Evolutionary conservation across 179 eudicot species (phyloP).

Genomic region (Corrigiola litoralis): DNA sequence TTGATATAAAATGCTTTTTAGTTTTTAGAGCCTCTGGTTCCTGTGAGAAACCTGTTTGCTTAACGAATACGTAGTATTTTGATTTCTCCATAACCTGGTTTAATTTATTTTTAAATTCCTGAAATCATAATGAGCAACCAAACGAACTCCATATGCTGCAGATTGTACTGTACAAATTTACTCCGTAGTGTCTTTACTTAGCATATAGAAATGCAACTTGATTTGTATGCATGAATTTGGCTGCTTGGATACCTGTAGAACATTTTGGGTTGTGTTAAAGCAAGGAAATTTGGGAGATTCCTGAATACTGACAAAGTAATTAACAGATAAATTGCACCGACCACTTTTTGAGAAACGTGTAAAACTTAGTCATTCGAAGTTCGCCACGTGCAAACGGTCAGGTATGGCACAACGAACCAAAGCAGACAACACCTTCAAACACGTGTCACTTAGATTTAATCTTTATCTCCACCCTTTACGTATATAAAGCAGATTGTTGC

Average conservation of each 20-base stretch:
- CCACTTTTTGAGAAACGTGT: conserved; percentile 6
- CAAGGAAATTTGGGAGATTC: not conserved
- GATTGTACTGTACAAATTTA: too few species aligned
- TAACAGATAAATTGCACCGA: conserved; percentile 18
- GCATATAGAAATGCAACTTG: not conserved
- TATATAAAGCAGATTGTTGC: not conserved
- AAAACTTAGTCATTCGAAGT: not conserved
- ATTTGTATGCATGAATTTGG: not conserved
- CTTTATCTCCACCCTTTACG: not conserved
- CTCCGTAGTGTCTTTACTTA: too few species aligned
- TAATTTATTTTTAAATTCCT: too few species aligned
- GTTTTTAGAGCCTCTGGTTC: too few species aligned
- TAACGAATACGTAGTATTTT: too few species aligned
- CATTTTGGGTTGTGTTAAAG: not conserved
- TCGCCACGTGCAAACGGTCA: conserved; percentile 22
- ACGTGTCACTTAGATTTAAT: conserved; percentile 8
- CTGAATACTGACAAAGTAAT: too few species aligned
- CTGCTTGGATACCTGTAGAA: not conserved
- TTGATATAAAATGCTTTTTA: too few species aligned
- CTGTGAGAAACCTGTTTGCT: too few species aligned
- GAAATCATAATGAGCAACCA: too few species aligned
- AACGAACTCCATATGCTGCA: too few species aligned
- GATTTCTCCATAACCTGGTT: too few species aligned
- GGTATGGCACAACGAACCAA: not conserved
- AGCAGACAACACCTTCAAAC: conserved; percentile 14